Conservation (phyloP, 1,284 basidiomycete genomes). For the Pascua guehoae region DNA sequence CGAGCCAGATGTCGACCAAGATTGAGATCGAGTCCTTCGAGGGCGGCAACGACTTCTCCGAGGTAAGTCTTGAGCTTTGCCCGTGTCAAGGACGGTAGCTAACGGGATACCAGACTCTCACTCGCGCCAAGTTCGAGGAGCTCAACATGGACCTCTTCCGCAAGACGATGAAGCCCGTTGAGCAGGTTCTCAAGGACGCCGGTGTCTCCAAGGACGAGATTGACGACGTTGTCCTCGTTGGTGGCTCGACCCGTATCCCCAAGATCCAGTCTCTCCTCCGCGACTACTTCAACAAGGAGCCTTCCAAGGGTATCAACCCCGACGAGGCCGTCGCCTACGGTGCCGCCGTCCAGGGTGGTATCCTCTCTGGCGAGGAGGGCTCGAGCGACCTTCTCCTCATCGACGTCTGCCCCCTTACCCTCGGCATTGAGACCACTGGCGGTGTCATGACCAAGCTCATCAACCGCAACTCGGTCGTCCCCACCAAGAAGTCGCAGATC, state of each 20-base stretch:
- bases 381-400: slow-evolving; percentile 94
- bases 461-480: slow-evolving; percentile 89
- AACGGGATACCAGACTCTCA: slow-evolving; percentile 57
- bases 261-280: slow-evolving; percentile 97
- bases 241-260: slow-evolving; percentile 98
- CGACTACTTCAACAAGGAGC: slow-evolving; percentile 78
- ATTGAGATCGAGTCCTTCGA: slow-evolving; percentile 83
- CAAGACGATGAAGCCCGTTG: slow-evolving; percentile 98
- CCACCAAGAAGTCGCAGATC: slow-evolving; percentile 98
- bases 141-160: slow-evolving; percentile 98
- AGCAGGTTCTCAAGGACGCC: slow-evolving; percentile 97
- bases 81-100: not conserved
- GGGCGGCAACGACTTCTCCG: slow-evolving; percentile 91
- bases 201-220: slow-evolving; percentile 96
- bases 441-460: slow-evolving; percentile 98
- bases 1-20: slow-evolving; percentile 66
- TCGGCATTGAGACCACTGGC: slow-evolving; percentile 97
- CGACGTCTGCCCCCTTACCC: slow-evolving; percentile 93
- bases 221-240: slow-evolving; percentile 95
- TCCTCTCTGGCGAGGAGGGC: slow-evolving; percentile 97
- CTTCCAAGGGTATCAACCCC: slow-evolving; percentile 94
- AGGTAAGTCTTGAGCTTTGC: slow-evolving; percentile 54
- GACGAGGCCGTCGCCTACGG: slow-evolving; percentile 99
- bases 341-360: slow-evolving; percentile 98
- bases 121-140: slow-evolving; percentile 98